Conservation (phyloP, 192 early-diverging fungal genomes). For the Coemansia pectinata region DNA sequence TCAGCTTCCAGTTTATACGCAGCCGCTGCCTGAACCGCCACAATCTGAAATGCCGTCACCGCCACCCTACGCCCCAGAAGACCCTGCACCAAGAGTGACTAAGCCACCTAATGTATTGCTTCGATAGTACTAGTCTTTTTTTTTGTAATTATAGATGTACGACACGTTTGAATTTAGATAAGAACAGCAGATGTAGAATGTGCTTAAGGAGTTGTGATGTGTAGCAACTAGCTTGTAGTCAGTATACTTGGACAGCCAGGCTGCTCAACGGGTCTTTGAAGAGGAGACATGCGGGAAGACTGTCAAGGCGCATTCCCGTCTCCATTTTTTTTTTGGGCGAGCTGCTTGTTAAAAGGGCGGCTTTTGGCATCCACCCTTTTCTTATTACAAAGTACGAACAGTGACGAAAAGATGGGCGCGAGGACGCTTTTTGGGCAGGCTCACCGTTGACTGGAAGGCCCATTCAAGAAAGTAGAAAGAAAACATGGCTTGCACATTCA, state of each 20-base stretch:
- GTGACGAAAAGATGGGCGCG: not conserved
- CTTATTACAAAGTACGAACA: not conserved
- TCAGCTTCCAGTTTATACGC: not conserved
- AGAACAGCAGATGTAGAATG: not conserved
- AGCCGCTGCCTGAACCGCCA: not conserved
- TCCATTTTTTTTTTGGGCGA: not conserved
- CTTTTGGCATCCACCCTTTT: not conserved
- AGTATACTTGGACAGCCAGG: not conserved
- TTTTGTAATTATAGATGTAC: not conserved
- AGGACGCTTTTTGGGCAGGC: not conserved
- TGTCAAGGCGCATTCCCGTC: not conserved
- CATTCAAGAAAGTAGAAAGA: not conserved
- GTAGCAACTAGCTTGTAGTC: not conserved
- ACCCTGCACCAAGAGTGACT: not conserved
- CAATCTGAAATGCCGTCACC: not conserved
- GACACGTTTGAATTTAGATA: not conserved
- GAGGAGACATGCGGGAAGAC: not conserved
- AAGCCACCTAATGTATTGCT: slow-evolving; percentile 1
- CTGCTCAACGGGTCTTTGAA: not conserved
- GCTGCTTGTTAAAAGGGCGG: not conserved
- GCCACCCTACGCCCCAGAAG: slow-evolving; percentile 1
- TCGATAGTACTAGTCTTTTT: not conserved
- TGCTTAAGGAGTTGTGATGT: not conserved
- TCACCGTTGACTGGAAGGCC: not conserved
- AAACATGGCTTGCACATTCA: not conserved